A percentile compares a stretch with the other conserved stretches of the same genome.
Conservation (phyloP, 129 eudicot genomes). For the Artemisia tridentata region DNA sequence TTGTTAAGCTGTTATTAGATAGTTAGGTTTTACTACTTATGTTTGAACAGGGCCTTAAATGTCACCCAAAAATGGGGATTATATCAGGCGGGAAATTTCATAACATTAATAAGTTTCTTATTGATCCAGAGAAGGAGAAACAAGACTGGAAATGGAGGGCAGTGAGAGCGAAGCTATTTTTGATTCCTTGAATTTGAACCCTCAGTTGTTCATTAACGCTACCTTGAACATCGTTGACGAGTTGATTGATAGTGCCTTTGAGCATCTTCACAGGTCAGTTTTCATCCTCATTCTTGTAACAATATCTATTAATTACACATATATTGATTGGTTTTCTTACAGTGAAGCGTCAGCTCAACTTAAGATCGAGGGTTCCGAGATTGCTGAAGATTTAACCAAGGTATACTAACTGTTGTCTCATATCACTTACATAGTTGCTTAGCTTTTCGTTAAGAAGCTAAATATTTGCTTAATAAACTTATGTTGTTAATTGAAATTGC, state of each 20-base stretch:
- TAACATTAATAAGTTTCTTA: no score
- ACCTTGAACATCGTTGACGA: slow-evolving; percentile 62
- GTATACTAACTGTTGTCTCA: slow-evolving; percentile 22
- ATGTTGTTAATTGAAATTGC: no score
- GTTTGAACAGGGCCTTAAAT: no score
- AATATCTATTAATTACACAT: neutral
- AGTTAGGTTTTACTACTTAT: no score
- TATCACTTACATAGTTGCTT: neutral
- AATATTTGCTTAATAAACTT: no score
- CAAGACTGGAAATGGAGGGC: slow-evolving; percentile 44
- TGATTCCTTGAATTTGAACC: slow-evolving; percentile 65
- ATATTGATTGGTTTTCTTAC: neutral
- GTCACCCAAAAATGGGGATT: no score
- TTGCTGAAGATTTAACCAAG: slow-evolving; percentile 48
- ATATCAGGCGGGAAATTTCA: no score
- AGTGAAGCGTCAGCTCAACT: slow-evolving; percentile 60
- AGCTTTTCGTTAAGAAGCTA: no score
- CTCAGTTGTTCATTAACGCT: slow-evolving; percentile 74
- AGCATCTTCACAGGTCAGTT: slow-evolving; percentile 54
- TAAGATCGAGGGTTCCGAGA: slow-evolving; percentile 60
- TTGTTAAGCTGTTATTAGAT: no score
- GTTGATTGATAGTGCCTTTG: slow-evolving; percentile 63
- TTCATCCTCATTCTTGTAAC: slow-evolving; percentile 14
- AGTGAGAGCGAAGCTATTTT: slow-evolving; percentile 69
- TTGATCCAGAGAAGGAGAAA: neutral